Base-by-base conservation (phyloP, 1,284 basidiomycete genomes). In the Pascua guehoae region DNA sequence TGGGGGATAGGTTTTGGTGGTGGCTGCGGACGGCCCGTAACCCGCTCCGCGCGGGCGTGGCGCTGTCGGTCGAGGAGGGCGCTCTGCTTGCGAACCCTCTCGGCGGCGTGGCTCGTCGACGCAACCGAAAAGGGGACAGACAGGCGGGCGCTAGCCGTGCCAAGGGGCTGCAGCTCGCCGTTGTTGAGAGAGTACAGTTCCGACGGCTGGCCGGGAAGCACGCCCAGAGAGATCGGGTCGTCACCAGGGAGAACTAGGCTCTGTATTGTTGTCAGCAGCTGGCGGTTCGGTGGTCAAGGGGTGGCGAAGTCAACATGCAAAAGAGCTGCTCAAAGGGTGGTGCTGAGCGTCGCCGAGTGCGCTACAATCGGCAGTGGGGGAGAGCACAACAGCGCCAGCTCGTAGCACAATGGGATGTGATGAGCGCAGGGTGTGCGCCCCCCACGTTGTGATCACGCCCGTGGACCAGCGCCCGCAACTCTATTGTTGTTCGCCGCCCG, bases 61-160 rank as follows among this genome's bases (percentile, higher is more conserved):
- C 62, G 57, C 53, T 69, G 63, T 15, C 62, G 53, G 16, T 71
- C 69, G 11, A 68, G 54, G 3, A 63, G 64, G 2, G 57, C 66
- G 36, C 56, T 67, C 51, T 68, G 63, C 46, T 62, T 63, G 41
- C 62, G 64, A 15, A 73, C 57, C 50, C 65, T 66, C 32, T 69
- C 67, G 38, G 66, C 68, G 0, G 70, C 70, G 49, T 60, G 55
- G 17, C 58, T 47, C 1, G 60, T 61, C 16, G 61, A 58, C 5
- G 57, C 60, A 1, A 62, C 54, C 12, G 61, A 53, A 43, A 72
- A 50, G 15, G 73, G 73, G 1, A 73, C 59, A 10, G 62, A 56
- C 8, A 72, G 61, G 2, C 73, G 65, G 12, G 66, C 57, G 5
- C 53, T 41, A 7, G 78, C 73, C 67, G 76, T 73, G 42, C 67